Conservation (phyloP, 805 yeast genomes). For the Dipodascopsis uninucleata region DNA sequence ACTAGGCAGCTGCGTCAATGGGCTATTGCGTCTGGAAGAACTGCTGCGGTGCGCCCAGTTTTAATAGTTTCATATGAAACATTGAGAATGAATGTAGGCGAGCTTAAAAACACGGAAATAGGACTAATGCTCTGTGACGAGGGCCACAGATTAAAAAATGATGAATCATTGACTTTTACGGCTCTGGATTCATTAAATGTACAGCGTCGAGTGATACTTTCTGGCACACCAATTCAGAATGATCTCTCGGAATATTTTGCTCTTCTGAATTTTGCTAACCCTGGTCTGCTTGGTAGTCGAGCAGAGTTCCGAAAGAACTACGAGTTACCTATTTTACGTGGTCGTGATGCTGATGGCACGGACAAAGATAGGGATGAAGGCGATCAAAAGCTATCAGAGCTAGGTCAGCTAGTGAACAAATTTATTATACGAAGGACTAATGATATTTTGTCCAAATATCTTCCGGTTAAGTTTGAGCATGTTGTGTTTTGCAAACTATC, state of each 20-base stretch:
- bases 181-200: conserved; percentile 81
- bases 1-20: conserved; percentile 68
- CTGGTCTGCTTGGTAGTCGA: conserved; percentile 84
- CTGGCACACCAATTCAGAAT: conserved; percentile 95
- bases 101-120: conserved; percentile 68
- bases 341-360: conserved; percentile 86
- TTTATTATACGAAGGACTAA: conserved; percentile 94
- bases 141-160: conserved; percentile 80
- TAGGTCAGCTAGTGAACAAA: conserved; percentile 73
- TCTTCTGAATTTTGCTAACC: conserved; percentile 85
- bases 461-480: conserved; percentile 94
- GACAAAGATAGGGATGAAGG: conserved; percentile 73
- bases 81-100: conserved; percentile 75
- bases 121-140: conserved; percentile 86
- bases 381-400: conserved; percentile 61
- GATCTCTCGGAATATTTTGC: conserved; percentile 93
- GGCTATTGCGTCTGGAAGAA: conserved; percentile 84
- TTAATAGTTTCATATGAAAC: conserved; percentile 93
- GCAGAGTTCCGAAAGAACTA: conserved; percentile 78
- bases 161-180: conserved; percentile 86
- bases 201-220: conserved; percentile 81
- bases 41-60: conserved; percentile 81
- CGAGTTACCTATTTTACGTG: conserved; percentile 73
- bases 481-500: conserved; percentile 87
- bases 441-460: conserved; percentile 86